A percentile compares a stretch with the other conserved stretches of the same genome.
These are phyloP conservation scores for Pontederia crassipes DNA, from an alignment of 176 grass and related monocot species.

Conservation along the genomic window DNA sequence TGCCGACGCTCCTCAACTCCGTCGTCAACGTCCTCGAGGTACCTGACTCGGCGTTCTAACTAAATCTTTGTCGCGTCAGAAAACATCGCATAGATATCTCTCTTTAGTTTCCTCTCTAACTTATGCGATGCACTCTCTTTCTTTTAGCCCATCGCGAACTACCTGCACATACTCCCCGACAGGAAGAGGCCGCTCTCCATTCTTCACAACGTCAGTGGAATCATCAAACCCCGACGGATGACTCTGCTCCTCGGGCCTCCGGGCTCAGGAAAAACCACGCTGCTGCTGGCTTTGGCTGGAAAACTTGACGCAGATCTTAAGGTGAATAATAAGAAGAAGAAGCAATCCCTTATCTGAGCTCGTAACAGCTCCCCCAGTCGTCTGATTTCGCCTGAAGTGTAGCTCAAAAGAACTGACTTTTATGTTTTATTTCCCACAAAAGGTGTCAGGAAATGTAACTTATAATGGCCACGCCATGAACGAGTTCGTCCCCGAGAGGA, in stretches of 20 bases:
- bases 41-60: neutral
- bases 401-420: too few relatives aligned
- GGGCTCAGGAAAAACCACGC: constrained; percentile 63
- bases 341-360: too few relatives aligned
- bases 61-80: too few relatives aligned
- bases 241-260: constrained; percentile 60
- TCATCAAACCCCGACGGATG: constrained; percentile 74
- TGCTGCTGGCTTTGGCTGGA: constrained; percentile 62
- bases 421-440: too few relatives aligned
- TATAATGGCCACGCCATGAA: constrained; percentile 61
- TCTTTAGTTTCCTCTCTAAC: too few relatives aligned
- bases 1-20: constrained; percentile 66
- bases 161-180: constrained; percentile 47
- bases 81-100: too few relatives aligned
- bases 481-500: constrained; percentile 56
- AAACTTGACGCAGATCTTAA: constrained; percentile 65
- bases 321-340: neutral
- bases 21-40: constrained; percentile 67
- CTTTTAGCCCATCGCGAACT: constrained; percentile 12
- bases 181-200: constrained; percentile 58
- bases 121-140: too few relatives aligned
- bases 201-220: constrained; percentile 54
- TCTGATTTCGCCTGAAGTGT: too few relatives aligned
- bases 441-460: constrained; percentile 32
- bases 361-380: too few relatives aligned